Evolutionary conservation across 805 yeast species (phyloP).

Genomic region (Metschnikowia hibisci): DNA sequence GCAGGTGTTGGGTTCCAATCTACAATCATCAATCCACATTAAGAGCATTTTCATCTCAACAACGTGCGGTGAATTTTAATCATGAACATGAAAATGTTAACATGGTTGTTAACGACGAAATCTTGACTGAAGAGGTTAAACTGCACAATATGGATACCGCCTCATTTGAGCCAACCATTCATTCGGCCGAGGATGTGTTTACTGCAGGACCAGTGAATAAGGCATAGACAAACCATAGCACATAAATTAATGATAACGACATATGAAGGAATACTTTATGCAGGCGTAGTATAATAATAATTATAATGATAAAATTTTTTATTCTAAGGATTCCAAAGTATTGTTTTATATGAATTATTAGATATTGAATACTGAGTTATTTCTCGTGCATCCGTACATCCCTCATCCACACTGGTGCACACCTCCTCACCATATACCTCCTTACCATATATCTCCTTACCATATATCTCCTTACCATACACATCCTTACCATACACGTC

Average conservation of each 20-base stretch:
- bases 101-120: constrained; percentile 35
- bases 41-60: constrained; percentile 36
- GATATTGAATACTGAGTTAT: too few relatives aligned
- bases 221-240: constrained; percentile 7
- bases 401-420: too few relatives aligned
- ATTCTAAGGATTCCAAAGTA: too few relatives aligned
- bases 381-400: too few relatives aligned
- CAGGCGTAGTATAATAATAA: background rate
- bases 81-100: constrained; percentile 24
- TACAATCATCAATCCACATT: constrained; percentile 11
- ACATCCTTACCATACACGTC: too few relatives aligned
- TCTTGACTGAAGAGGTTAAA: constrained; percentile 16
- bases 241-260: too few relatives aligned
- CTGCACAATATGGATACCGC: constrained; percentile 7
- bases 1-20: constrained; percentile 39
- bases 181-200: constrained; percentile 38
- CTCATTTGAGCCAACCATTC: constrained; percentile 37
- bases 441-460: too few relatives aligned
- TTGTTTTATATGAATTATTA: too few relatives aligned
- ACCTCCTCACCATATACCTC: too few relatives aligned
- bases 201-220: constrained; percentile 44
- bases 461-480: too few relatives aligned
- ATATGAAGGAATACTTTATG: background rate
- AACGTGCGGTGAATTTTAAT: constrained; percentile 34
- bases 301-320: too few relatives aligned